Evolutionary conservation across 2,329 filamentous ascomycete species (phyloP).

Genomic region (Capronia americana): DNA sequence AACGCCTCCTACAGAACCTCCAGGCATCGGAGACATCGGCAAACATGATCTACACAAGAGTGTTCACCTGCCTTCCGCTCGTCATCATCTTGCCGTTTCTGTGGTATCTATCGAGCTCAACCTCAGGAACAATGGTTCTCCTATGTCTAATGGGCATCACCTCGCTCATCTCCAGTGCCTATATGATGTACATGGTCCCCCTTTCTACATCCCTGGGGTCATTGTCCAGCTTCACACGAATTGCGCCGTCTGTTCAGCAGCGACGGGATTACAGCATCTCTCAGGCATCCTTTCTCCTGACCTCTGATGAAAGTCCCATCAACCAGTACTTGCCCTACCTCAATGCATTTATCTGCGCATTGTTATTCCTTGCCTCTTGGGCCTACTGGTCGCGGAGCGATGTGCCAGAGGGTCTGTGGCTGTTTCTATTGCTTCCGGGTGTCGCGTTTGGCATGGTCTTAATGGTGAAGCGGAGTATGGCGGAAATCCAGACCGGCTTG

Average conservation of each 20-base stretch:
- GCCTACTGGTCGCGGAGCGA: slow-evolving; percentile 24
- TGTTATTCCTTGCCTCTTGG: slow-evolving; percentile 31
- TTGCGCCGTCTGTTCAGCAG: slow-evolving; percentile 5
- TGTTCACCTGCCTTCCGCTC: slow-evolving; percentile 38
- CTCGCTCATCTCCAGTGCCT: slow-evolving; percentile 35
- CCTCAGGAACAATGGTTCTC: slow-evolving; percentile 23
- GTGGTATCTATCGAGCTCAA: slow-evolving; percentile 29
- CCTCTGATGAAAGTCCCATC: slow-evolving; percentile 29
- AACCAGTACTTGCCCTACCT: slow-evolving; percentile 33
- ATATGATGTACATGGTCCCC: slow-evolving; percentile 36
- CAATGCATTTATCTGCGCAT: slow-evolving; percentile 31
- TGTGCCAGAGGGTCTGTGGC: slow-evolving; percentile 36
- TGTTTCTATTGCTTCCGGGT: slow-evolving; percentile 38
- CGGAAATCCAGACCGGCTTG: slow-evolving; percentile 36
- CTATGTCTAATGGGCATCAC: slow-evolving; percentile 38
- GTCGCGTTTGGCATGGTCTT: slow-evolving; percentile 34
- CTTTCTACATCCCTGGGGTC: slow-evolving; percentile 14
- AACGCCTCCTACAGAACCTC: slow-evolving; percentile 36
- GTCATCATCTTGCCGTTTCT: slow-evolving; percentile 35
- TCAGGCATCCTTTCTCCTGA: slow-evolving; percentile 12
- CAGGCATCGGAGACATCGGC: slow-evolving; percentile 27
- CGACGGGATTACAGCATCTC: slow-evolving; percentile 9
- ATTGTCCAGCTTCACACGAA: slow-evolving; percentile 1
- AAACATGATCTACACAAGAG: slow-evolving; percentile 35
- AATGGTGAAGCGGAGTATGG: slow-evolving; percentile 36